Evolutionary conservation across 805 yeast genomes (phyloP), one percentile per base, ranked within the genome.

Genomic region (Myxozyma geophila): DNA sequence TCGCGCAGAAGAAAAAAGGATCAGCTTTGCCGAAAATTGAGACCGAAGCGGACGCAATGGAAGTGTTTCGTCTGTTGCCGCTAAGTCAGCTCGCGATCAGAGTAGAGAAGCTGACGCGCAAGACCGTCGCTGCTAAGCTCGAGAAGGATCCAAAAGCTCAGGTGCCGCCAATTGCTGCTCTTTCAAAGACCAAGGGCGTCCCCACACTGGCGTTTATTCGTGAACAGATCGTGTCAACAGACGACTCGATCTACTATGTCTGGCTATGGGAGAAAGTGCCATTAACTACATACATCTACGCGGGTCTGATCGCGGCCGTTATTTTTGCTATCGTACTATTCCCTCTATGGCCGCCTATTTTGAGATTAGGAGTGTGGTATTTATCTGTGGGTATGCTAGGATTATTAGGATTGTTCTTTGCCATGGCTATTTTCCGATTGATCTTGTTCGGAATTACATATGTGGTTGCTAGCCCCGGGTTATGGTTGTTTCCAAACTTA

Each of bases 401-500:
- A 0, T 77, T 93, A 43, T 80, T 95, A 50, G 92, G 86, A 4
- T 78, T 84, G 53, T 88, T 95, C 76, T 88, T 95, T 69, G 88
- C 77, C 21, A 76, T 89, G 70, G 96, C 98, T 1, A 81, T 95
- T 50, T 78, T 93, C 40, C 83, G 99, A 73, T 79, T 92, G 74
- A 80, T 92, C 47, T 74, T 95, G 33, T 90, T 86, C 71, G 70
- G 82, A 33, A 70, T 88, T 57, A 83, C 92, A 0, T 82, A 83
- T 68, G 78, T 87, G 54, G 76, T 83, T 0, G 78, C 82, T 61
- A 83, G 85, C 7, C 85, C 85, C 49, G 96, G 96, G n/a, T 82
- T 95, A 74, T 95, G 99, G 99, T 75, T 95, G 53, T 93, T 91
- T 82, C 99, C 99, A 61, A 93, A 93, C 74, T 81, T 95, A 73